phyloP scores from a whole-genome alignment of 257 asterid genomes.

The Solanum corneliomulleri region DNA sequence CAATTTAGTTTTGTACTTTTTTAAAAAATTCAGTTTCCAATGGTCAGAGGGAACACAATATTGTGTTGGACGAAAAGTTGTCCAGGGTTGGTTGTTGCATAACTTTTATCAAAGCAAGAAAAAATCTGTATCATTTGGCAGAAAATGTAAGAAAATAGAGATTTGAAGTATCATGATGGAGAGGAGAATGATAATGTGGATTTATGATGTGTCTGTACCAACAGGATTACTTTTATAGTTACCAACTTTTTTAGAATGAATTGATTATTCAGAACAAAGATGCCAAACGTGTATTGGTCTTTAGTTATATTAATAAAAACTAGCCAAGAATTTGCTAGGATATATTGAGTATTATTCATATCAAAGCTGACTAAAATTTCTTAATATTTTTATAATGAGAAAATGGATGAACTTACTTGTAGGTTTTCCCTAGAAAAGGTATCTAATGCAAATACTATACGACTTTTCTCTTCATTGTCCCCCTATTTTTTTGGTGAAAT shows the following conservation, averaged over 20 bases:
- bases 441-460: background rate
- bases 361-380: background rate
- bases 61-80: background rate
- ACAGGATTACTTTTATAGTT: background rate
- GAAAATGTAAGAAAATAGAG: background rate
- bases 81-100: background rate
- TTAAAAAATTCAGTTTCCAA: background rate
- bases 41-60: background rate
- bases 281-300: background rate
- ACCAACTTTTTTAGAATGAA: background rate
- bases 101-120: background rate
- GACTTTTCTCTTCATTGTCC: background rate
- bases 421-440: background rate
- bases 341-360: background rate
- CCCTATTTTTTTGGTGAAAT: background rate
- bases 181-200: background rate
- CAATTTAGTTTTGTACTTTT: background rate
- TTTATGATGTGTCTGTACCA: background rate
- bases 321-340: background rate
- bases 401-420: background rate
- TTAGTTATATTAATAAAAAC: background rate
- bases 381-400: background rate
- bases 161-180: background rate
- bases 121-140: background rate
- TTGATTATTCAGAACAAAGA: background rate